phyloP scores from a whole-genome alignment of 345 rosid species.

The Laguncularia racemosa region DNA sequence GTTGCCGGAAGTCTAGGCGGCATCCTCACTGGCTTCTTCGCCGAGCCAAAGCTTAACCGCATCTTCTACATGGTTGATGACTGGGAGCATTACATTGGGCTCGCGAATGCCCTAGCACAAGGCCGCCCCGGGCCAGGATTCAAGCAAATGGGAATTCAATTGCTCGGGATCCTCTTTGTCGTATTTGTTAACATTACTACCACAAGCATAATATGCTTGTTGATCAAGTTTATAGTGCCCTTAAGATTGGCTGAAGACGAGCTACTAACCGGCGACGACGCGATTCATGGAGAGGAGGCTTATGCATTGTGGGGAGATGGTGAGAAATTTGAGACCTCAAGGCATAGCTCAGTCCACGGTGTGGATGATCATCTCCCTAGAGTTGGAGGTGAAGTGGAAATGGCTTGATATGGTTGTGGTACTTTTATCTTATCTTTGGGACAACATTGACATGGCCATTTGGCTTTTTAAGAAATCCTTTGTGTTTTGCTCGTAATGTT shows the following conservation, averaged over 20 bases:
- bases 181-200: slow-evolving; percentile 20
- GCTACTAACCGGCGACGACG: slow-evolving; percentile 46
- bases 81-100: slow-evolving; percentile 50
- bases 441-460: too few species aligned
- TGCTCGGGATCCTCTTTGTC: slow-evolving; percentile 45
- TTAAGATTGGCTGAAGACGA: slow-evolving; percentile 48
- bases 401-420: slow-evolving; percentile 21
- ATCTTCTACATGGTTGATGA: slow-evolving; percentile 24
- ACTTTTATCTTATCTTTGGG: too few species aligned
- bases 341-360: slow-evolving; percentile 26
- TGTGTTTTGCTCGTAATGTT: too few species aligned
- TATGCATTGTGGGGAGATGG: slow-evolving; percentile 72
- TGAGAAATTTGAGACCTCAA: slow-evolving; percentile 48
- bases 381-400: slow-evolving; percentile 30
- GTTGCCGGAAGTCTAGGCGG: slow-evolving; percentile 66
- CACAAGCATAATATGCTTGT: slow-evolving; percentile 37
- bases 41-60: slow-evolving; percentile 51
- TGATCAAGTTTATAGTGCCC: slow-evolving; percentile 37
- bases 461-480: too few species aligned
- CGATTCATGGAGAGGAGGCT: slow-evolving; percentile 65
- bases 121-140: slow-evolving; percentile 27
- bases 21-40: slow-evolving; percentile 51
- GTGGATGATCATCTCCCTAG: slow-evolving; percentile 6
- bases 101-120: slow-evolving; percentile 32
- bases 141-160: slow-evolving; percentile 47